Base-by-base conservation (phyloP, 2,329 filamentous ascomycete species). In the Cucurbitaria berberidis region DNA sequence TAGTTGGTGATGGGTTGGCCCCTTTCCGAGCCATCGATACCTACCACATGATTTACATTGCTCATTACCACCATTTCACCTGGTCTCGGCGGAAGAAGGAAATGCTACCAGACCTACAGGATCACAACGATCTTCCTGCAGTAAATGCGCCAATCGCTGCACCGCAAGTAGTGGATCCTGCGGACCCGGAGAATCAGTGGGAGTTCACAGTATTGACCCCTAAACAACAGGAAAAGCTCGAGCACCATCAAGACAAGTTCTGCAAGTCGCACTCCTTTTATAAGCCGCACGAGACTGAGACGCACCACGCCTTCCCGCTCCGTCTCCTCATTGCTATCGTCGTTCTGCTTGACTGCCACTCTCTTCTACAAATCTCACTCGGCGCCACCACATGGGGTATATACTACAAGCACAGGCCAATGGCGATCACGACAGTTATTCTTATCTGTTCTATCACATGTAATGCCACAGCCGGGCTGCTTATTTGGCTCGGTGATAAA, bases 221-320 rank as follows among this genome's bases (percentile, higher is more conserved):
- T 5, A 75, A 82, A 53, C 89, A 95, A 70, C 88, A 92, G 67
- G 81, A 82, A 54, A 84, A 82, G 43, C 81, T 96, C 9, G 81
- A 87, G 45, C 87, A 95, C 69, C 91, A 96, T 67, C 89, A 93
- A 68, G 82, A 81, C 62, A 93, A 93, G 67, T 89, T 95, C 67
- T 83, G 88, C 68, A 91, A 89, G 63, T 91, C 88, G 0, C 91
- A 96, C 72, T 92, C 89, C 5, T 96, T 93, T 74, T 96, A 96
- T 80, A 93, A 93, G 66, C 90, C 91, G 0, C 89, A 96, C 73
- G 91, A 96, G 74, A 96, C 91, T 0, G 81, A 85, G 29, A 96
- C 91, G 0, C 91, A 96, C 70, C 82, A 86, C 68, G 88, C 91
- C 0, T 96, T 96, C 57, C 90, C 91, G 0, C 78, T 93, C 1